Evolutionary conservation across 345 rosid genomes (phyloP).

Genomic region (Conringia planisiliqua): DNA sequence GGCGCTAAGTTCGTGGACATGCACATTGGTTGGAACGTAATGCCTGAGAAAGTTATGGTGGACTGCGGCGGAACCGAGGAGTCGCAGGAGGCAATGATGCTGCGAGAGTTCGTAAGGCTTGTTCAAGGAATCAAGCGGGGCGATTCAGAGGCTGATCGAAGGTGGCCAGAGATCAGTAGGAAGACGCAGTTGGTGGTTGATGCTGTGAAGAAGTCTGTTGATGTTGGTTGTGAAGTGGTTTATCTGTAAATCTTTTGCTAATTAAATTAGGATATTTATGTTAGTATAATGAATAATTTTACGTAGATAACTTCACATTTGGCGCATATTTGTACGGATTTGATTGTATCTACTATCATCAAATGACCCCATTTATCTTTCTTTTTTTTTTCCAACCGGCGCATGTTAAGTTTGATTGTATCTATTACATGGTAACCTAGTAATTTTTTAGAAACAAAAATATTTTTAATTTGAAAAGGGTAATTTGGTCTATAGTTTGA

Average conservation of each 20-base stretch:
- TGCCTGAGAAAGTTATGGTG: constrained; percentile 45
- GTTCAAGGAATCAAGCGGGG: constrained; percentile 35
- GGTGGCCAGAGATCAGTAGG: constrained; percentile 56
- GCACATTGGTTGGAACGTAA: constrained; percentile 62
- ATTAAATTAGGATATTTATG: not conserved
- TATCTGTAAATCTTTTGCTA: constrained; percentile 25
- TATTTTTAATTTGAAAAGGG: too few relatives aligned
- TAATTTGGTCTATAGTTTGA: too few relatives aligned
- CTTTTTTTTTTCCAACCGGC: not conserved
- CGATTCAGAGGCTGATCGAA: constrained; percentile 33
- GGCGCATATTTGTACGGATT: not conserved
- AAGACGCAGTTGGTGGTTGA: constrained; percentile 66
- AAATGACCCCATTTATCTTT: not conserved
- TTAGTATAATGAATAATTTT: not conserved
- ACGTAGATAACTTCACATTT: not conserved
- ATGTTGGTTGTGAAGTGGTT: constrained; percentile 50
- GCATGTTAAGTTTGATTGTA: too few relatives aligned
- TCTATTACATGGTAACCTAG: too few relatives aligned
- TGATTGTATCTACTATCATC: not conserved
- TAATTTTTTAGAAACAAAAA: too few relatives aligned
- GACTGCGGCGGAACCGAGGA: constrained; percentile 23
- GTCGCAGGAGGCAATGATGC: constrained; percentile 68
- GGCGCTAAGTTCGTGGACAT: constrained; percentile 50
- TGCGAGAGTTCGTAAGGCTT: constrained; percentile 43
- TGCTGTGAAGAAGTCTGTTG: constrained; percentile 56